Evolutionary conservation across 257 asterid species (phyloP).

Genomic region (Nicotiana attenuata): DNA sequence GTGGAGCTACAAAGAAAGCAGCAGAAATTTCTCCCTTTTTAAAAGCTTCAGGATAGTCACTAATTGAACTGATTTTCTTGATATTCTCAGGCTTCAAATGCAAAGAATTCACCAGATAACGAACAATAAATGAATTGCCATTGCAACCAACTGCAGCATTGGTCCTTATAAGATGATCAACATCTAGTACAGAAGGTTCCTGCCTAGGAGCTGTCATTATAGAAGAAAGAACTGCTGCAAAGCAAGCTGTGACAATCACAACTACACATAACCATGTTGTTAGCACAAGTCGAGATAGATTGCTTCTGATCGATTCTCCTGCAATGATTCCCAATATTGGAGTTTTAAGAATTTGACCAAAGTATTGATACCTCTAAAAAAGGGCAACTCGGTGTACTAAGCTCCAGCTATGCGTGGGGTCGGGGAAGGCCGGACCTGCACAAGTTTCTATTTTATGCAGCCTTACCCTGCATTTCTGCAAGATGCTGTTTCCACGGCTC

Average conservation of each 20-base stretch:
- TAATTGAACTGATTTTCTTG: constrained; percentile 16
- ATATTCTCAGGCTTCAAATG: constrained; percentile 36
- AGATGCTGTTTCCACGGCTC: too few relatives aligned
- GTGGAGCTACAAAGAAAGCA: constrained; percentile 56
- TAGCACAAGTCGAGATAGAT: constrained; percentile 43
- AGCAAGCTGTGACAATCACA: constrained; percentile 42
- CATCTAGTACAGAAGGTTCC: constrained; percentile 33
- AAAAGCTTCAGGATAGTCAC: constrained; percentile 44
- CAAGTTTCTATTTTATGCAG: too few relatives aligned
- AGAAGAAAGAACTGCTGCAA: constrained; percentile 53
- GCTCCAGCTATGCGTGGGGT: too few relatives aligned
- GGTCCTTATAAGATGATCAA: constrained; percentile 32
- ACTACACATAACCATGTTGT: constrained; percentile 46
- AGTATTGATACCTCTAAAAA: neutral
- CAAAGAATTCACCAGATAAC: constrained; percentile 30
- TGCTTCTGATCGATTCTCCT: constrained; percentile 43
- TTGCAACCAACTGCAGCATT: constrained; percentile 56
- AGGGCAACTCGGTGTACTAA: too few relatives aligned
- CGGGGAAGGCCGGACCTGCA: too few relatives aligned
- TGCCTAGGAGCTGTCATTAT: constrained; percentile 55
- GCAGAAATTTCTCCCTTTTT: constrained; percentile 45
- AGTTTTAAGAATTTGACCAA: neutral
- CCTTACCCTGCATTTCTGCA: neutral
- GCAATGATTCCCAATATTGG: constrained; percentile 7
- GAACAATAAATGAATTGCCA: constrained; percentile 36